Conservation (phyloP, 805 yeast genomes). For the Pichia phayaonensis region DNA sequence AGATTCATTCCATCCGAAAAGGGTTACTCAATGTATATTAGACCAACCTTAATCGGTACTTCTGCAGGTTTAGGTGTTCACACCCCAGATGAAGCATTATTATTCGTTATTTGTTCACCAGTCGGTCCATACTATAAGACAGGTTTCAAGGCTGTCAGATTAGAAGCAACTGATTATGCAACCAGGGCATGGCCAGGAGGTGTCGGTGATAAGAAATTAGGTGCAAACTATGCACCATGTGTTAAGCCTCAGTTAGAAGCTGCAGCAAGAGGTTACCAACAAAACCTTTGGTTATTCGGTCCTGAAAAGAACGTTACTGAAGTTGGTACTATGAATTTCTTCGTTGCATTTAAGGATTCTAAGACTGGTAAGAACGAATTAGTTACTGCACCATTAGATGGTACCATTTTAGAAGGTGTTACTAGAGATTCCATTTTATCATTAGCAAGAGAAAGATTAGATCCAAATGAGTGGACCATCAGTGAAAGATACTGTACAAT, state of each 20-base stretch:
- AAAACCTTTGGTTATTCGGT: slow-evolving; percentile 94
- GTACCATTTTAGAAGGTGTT: slow-evolving; percentile 94
- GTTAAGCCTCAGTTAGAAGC: slow-evolving; percentile 87
- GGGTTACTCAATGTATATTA: slow-evolving; percentile 86
- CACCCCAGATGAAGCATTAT: slow-evolving; percentile 70
- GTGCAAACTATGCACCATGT: slow-evolving; percentile 97
- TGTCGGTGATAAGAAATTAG: slow-evolving; percentile 90
- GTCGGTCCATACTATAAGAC: slow-evolving; percentile 95
- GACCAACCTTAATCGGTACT: slow-evolving; percentile 96
- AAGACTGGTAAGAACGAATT: slow-evolving; percentile 79
- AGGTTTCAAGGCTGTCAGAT: slow-evolving; percentile 89
- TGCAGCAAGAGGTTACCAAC: slow-evolving; percentile 86
- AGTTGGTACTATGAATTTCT: slow-evolving; percentile 96
- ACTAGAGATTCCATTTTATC: slow-evolving; percentile 83
- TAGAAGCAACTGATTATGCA: slow-evolving; percentile 93
- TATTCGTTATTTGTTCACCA: slow-evolving; percentile 87
- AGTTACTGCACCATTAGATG: slow-evolving; percentile 94
- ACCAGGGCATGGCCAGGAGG: slow-evolving; percentile 99
- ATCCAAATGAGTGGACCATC: slow-evolving; percentile 70
- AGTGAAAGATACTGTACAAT: slow-evolving; percentile 81
- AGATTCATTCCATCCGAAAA: slow-evolving; percentile 74
- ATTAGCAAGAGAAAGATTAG: slow-evolving; percentile 69
- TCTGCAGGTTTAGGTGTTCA: slow-evolving; percentile 82
- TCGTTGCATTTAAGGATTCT: slow-evolving; percentile 75
- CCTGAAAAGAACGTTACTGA: slow-evolving; percentile 83